Percentiles rank a stretch among this genome's conserved stretches.
Conservation (phyloP, 2,329 filamentous ascomycete species). For the Dactylellina haptotyla region DNA sequence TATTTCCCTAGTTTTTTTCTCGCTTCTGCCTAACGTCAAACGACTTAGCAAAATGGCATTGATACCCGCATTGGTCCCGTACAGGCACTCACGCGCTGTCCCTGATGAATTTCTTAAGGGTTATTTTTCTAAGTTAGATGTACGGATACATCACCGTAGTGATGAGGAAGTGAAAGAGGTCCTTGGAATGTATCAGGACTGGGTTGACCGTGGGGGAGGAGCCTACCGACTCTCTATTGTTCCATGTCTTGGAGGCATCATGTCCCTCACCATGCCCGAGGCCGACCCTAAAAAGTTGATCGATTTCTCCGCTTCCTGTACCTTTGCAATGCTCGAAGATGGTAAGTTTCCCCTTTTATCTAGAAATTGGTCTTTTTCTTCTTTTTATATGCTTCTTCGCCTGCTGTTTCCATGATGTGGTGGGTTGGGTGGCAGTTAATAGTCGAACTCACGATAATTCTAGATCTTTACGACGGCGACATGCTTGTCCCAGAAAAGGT, state of each 20-base stretch:
- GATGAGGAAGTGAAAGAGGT: neutral
- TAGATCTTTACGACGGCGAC: constrained; percentile 27
- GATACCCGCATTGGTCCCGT: constrained; percentile 1
- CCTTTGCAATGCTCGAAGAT: constrained; percentile 10
- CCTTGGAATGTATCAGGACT: constrained; percentile 2
- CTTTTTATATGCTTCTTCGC: neutral
- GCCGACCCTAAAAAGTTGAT: constrained; percentile 11
- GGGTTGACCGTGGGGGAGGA: constrained; percentile 15
- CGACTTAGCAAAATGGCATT: neutral
- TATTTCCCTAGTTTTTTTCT: neutral
- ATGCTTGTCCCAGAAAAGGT: constrained; percentile 1
- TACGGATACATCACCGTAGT: neutral
- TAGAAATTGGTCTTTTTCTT: neutral
- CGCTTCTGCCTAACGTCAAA: neutral
- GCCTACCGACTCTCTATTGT: neutral
- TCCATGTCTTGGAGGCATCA: neutral
- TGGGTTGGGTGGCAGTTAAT: too few relatives aligned
- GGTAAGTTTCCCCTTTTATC: neutral
- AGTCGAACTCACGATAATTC: too few relatives aligned
- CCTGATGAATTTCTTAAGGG: constrained; percentile 3
- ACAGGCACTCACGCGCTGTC: constrained; percentile 1
- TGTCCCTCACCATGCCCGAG: constrained; percentile 9
- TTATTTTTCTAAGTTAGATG: constrained; percentile 15
- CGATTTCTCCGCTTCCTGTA: neutral
- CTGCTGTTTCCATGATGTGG: too few relatives aligned